phyloP scores from a whole-genome alignment of 1,139 yeast genomes.

The Debaryomyces sp. region DNA sequence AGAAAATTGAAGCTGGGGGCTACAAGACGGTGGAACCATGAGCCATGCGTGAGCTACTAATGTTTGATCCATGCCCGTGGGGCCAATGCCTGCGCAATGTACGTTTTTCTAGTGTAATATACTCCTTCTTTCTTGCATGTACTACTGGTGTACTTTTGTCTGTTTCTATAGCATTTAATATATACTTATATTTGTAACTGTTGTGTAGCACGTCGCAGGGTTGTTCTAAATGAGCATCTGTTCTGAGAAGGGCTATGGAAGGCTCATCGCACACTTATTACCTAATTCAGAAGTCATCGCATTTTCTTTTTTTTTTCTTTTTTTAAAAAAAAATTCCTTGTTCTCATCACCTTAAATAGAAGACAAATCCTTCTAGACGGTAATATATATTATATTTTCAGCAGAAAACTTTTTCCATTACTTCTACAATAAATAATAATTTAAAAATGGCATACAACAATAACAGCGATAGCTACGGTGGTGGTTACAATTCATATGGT shows the following conservation, averaged over 20 bases:
- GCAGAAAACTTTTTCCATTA: conserved; percentile 4
- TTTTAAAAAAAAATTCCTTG: conserved; percentile 4
- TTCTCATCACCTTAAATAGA: conserved; percentile 3
- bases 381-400: conserved; percentile 4
- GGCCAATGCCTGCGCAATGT: background rate
- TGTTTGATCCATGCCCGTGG: background rate
- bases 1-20: conserved; percentile 56
- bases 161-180: conserved; percentile 7
- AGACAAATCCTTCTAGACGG: background rate
- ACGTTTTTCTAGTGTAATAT: conserved; percentile 2
- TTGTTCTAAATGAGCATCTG: background rate
- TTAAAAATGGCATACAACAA: conserved; percentile 28
- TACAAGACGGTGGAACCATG: conserved; percentile 53
- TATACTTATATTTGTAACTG: background rate
- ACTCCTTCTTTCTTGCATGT: conserved; percentile 5
- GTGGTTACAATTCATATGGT: conserved; percentile 11
- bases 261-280: conserved; percentile 12
- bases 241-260: background rate
- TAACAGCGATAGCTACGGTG: conserved; percentile 15
- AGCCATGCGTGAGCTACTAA: background rate
- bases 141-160: background rate
- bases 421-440: conserved; percentile 1
- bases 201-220: background rate
- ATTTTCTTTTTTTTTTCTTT: conserved; percentile 3
- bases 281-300: conserved; percentile 21